Evolutionary conservation across 1,139 yeast genomes (phyloP), one percentile per base, ranked within the genome.

Genomic region (Hemisphaericaspora xylanilytica): DNA sequence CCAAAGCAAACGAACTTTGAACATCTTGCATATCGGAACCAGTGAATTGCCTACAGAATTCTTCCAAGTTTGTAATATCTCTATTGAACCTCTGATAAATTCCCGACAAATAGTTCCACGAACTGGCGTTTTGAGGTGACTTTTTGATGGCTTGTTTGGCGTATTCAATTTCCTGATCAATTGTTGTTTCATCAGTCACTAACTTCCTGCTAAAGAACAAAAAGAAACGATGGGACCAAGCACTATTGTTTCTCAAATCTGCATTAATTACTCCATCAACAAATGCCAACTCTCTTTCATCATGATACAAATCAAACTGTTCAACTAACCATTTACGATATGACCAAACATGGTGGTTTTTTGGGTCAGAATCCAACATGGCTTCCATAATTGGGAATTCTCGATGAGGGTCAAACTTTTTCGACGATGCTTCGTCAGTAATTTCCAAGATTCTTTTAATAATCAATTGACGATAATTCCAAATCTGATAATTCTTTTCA

Each of bases 341-440:
- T 1, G 96, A 78, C 98, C 98, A 92, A 5, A 90, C 96, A 55
- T 92, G 99, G 58, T 92, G 95, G 64, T 92, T 92, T 57, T 92
- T 92, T 11, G 82, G 61, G 55, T 92, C 99, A 33, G 80, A 83
- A 16, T 75, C 78, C 9, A 92, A 63, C 83, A 90, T 84, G 32
- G 76, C 63, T 34, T 73, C 72, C 36, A 85, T 64, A 13, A 87
- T 66, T 3, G 85, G 83, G 42, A 70, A 70, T 52, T 89, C 97
- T 24, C 79, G 61, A 37, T 61, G 65, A 6, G 78, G 67, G 33
- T 65, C 60, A 42, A 77, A 80, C 11, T 50, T 45, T n/a, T 17
- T 33, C 10, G 11, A 13, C 4, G 27, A 22, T 14, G 28, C 20
- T 29, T 31, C 34, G 16, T 15, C 31, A 6, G 20, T 15, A 37